phyloP scores from a whole-genome alignment of 2,329 filamentous ascomycete species.

The Ilyonectria destructans region DNA sequence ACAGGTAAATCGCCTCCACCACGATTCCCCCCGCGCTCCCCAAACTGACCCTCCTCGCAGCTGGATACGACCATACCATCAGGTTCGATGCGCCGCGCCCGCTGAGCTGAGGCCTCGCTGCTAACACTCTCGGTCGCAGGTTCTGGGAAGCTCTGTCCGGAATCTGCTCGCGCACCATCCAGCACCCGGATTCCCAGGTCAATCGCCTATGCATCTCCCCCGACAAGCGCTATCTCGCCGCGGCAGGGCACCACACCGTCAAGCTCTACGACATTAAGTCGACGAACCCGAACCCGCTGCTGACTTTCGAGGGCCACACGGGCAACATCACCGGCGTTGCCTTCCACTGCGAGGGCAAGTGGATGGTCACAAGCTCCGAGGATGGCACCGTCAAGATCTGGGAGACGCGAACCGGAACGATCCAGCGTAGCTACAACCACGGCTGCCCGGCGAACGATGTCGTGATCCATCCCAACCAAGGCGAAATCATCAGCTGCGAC shows the following conservation, averaged over 20 bases:
- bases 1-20: slow-evolving; percentile 64
- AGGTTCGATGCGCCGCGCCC: slow-evolving; percentile 59
- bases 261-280: slow-evolving; percentile 99
- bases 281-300: slow-evolving; percentile 93
- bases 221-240: slow-evolving; percentile 95
- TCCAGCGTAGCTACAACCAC: slow-evolving; percentile 95
- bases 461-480: slow-evolving; percentile 99
- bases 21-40: slow-evolving; percentile 4
- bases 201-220: slow-evolving; percentile 98
- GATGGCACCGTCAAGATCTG: slow-evolving; percentile 98
- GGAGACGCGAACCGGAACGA: slow-evolving; percentile 88
- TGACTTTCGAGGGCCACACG: slow-evolving; percentile 96
- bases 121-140: slow-evolving; percentile 62
- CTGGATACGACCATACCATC: slow-evolving; percentile 77
- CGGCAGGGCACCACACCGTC: slow-evolving; percentile 84
- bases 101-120: slow-evolving; percentile 8
- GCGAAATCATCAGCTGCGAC: slow-evolving; percentile 97
- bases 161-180: slow-evolving; percentile 97
- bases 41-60: slow-evolving; percentile 55
- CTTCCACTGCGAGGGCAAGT: slow-evolving; percentile 99
- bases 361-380: slow-evolving; percentile 99
- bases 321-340: slow-evolving; percentile 97
- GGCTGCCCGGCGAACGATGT: slow-evolving; percentile 94
- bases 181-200: slow-evolving; percentile 97
- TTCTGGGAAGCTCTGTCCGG: slow-evolving; percentile 99